A percentile compares a stretch with the other conserved stretches of the same genome.
Conservation (phyloP, 2,329 filamentous ascomycete genomes). For the Fusarium beomiforme region DNA sequence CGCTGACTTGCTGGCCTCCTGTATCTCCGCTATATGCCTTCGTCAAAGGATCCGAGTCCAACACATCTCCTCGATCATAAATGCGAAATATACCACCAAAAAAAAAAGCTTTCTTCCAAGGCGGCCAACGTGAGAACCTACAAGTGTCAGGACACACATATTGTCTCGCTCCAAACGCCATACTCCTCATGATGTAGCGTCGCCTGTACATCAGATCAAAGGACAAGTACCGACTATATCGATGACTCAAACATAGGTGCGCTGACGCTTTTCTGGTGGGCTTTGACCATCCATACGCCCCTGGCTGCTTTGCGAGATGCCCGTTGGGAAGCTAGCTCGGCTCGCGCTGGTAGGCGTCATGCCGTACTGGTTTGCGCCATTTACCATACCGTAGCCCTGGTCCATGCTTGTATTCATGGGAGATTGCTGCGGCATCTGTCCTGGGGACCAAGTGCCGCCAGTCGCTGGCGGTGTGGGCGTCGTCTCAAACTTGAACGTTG, state of each 20-base stretch:
- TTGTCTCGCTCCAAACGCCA: conserved; percentile 37
- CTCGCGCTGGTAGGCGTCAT: conserved; percentile 47
- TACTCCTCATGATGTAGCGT: conserved; percentile 37
- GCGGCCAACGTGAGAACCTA: conserved; percentile 10
- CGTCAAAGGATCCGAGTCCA: conserved; percentile 19
- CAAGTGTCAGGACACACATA: conserved; percentile 9
- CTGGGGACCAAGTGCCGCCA: conserved; percentile 62
- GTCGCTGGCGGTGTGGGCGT: conserved; percentile 64
- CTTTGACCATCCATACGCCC: conserved; percentile 54
- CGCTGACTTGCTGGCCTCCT: conserved; percentile 10
- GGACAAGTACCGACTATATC: not conserved
- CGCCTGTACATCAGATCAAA: conserved; percentile 23
- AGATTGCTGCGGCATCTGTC: conserved; percentile 61
- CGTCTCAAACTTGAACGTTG: conserved; percentile 61
- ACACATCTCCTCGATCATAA: conserved; percentile 27
- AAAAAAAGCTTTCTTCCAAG: conserved; percentile 13
- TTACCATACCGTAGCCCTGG: conserved; percentile 58
- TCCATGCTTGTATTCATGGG: conserved; percentile 55
- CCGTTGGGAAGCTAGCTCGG: conserved; percentile 41
- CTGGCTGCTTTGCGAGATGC: conserved; percentile 38
- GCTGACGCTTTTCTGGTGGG: conserved; percentile 63
- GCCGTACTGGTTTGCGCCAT: conserved; percentile 53
- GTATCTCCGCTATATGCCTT: conserved; percentile 22
- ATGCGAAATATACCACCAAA: conserved; percentile 25
- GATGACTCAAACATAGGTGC: conserved; percentile 44